Conservation (phyloP, 805 yeast genomes). For the Tetrapisispora namnaoensis region DNA sequence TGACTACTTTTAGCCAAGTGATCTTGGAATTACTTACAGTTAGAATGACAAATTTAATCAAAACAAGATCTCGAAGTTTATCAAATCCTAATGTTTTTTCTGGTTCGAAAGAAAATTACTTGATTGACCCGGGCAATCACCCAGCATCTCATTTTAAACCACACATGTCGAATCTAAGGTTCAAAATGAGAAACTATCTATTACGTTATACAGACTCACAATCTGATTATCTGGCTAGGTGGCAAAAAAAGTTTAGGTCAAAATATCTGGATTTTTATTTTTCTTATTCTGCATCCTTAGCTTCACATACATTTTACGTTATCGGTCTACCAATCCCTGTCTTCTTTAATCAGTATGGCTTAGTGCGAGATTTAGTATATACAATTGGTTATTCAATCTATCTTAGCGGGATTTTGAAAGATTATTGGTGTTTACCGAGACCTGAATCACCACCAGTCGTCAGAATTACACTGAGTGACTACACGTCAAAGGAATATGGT, state of each 20-base stretch:
- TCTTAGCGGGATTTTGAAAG: slow-evolving; percentile 68
- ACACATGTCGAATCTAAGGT: slow-evolving; percentile 46
- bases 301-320: slow-evolving; percentile 90
- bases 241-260: slow-evolving; percentile 46
- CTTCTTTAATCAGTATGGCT: slow-evolving; percentile 60
- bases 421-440: slow-evolving; percentile 80
- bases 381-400: slow-evolving; percentile 49
- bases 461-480: slow-evolving; percentile 82
- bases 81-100: slow-evolving; percentile 14
- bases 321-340: slow-evolving; percentile 74
- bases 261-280: slow-evolving; percentile 60
- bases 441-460: slow-evolving; percentile 88
- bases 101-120: slow-evolving; percentile 10
- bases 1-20: too few species aligned
- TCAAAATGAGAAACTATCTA: slow-evolving; percentile 40
- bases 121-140: slow-evolving; percentile 64
- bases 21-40: not conserved
- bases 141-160: slow-evolving; percentile 54
- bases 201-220: slow-evolving; percentile 55
- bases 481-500: slow-evolving; percentile 89
- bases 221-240: slow-evolving; percentile 43
- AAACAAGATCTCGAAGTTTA: slow-evolving; percentile 3
- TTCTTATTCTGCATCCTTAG: slow-evolving; percentile 80
- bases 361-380: slow-evolving; percentile 65
- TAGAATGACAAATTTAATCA: not conserved